Evolutionary conservation across 805 yeast species (phyloP).

Genomic region (Wickerhamomyces mucosus): DNA sequence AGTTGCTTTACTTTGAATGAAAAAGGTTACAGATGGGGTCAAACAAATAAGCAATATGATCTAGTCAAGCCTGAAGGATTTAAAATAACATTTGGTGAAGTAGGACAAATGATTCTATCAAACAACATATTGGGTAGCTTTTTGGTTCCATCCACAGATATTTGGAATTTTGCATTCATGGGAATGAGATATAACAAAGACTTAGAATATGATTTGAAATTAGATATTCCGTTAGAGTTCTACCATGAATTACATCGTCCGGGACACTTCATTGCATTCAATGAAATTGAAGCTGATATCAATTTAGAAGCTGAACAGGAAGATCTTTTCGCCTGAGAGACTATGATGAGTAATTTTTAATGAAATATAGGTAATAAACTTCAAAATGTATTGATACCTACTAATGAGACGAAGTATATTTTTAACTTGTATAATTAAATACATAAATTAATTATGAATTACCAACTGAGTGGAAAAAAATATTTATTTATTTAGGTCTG

Average conservation of each 20-base stretch:
- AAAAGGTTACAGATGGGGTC: constrained; percentile 77
- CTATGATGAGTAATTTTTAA: too few species aligned
- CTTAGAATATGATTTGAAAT: constrained; percentile 50
- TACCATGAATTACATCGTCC: constrained; percentile 87
- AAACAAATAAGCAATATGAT: constrained; percentile 41
- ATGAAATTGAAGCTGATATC: constrained; percentile 44
- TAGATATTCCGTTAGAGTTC: constrained; percentile 74
- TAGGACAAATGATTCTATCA: constrained; percentile 63
- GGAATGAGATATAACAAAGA: constrained; percentile 73
- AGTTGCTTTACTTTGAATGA: constrained; percentile 51
- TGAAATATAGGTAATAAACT: too few species aligned
- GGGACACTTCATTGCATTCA: constrained; percentile 71
- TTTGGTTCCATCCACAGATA: constrained; percentile 70
- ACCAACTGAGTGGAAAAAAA: not conserved
- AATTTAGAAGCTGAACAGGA: constrained; percentile 59
- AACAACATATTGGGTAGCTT: constrained; percentile 74
- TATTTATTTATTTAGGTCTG: not conserved
- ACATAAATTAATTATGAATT: not conserved
- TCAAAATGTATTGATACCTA: too few species aligned
- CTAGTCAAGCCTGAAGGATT: constrained; percentile 55
- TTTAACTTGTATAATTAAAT: too few species aligned
- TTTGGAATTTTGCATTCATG: constrained; percentile 90
- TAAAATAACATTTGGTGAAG: constrained; percentile 45
- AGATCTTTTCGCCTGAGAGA: constrained; percentile 50
- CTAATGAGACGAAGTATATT: too few species aligned